A percentile compares a stretch with the other conserved stretches of the same genome.
phyloP scores from a whole-genome alignment of 2,329 filamentous ascomycete genomes.

The Orbilia ellipsospora region DNA sequence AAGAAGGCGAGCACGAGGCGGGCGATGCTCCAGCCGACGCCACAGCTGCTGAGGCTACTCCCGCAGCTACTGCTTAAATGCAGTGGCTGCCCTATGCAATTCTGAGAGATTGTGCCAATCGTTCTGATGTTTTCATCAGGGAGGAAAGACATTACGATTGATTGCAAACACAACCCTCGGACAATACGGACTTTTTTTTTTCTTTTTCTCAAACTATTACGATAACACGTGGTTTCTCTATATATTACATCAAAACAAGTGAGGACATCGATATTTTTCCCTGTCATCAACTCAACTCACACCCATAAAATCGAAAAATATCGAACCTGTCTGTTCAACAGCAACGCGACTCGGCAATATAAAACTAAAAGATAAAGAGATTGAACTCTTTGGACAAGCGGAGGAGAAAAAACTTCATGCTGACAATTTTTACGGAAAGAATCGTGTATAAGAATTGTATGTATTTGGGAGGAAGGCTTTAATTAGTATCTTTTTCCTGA shows the following conservation, averaged over 20 bases:
- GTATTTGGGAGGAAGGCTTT: constrained; percentile 51
- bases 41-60: constrained; percentile 59
- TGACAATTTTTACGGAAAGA: constrained; percentile 26
- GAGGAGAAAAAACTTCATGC: neutral
- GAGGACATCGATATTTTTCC: constrained; percentile 52
- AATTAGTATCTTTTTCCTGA: constrained; percentile 51
- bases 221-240: constrained; percentile 45
- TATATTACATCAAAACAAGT: constrained; percentile 33
- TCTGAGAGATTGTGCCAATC: constrained; percentile 57
- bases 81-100: constrained; percentile 44
- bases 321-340: constrained; percentile 54
- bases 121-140: constrained; percentile 59
- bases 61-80: constrained; percentile 60
- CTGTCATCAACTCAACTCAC: constrained; percentile 45
- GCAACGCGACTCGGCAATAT: constrained; percentile 27
- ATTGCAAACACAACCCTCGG: neutral
- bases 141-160: constrained; percentile 56
- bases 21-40: constrained; percentile 46
- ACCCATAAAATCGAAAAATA: constrained; percentile 37
- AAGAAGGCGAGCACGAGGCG: constrained; percentile 77
- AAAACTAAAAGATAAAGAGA: constrained; percentile 2
- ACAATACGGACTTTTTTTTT: constrained; percentile 10
- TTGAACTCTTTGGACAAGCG: constrained; percentile 12
- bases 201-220: constrained; percentile 39
- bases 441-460: constrained; percentile 17